Percentiles rank a stretch among this genome's conserved stretches.
These are phyloP conservation scores for Debaryomyces subglobosus DNA, from an alignment of 1,139 yeast genomes.

Conservation along the genomic window DNA sequence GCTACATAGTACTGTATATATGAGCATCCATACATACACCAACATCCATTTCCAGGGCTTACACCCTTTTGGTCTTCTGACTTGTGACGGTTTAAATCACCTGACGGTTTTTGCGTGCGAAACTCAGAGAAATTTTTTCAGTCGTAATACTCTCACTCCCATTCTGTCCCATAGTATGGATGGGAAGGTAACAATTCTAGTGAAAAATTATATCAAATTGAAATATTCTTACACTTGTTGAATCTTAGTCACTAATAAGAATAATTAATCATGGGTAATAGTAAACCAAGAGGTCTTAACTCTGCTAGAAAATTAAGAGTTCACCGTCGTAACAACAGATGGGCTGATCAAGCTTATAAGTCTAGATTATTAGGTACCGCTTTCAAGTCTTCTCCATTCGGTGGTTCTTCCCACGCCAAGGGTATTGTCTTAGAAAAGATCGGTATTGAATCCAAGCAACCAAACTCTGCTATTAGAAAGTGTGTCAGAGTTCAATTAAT, in stretches of 20 bases:
- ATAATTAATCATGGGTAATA: constrained; percentile 70
- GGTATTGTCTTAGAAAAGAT: constrained; percentile 99
- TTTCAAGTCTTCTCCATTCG: constrained; percentile 99
- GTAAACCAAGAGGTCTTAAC: constrained; percentile 98
- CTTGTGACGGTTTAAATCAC: background rate
- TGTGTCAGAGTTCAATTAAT: constrained; percentile 99
- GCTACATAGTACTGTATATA: background rate
- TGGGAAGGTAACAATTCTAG: background rate
- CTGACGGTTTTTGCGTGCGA: constrained; percentile 1
- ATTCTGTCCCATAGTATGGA: constrained; percentile 6
- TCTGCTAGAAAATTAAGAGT: constrained; percentile 99
- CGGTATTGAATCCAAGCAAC: constrained; percentile 99
- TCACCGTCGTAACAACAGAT: constrained; percentile 99
- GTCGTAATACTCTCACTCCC: constrained; percentile 1
- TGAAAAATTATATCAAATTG: constrained; percentile 5
- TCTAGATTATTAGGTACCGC: constrained; percentile 99
- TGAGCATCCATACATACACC: too few relatives aligned
- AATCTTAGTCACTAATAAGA: constrained; percentile 9
- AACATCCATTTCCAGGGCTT: background rate
- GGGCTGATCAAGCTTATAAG: constrained; percentile 99
- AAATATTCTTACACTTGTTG: constrained; percentile 9
- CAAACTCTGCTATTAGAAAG: constrained; percentile 99
- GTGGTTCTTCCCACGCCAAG: constrained; percentile 99
- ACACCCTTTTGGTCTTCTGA: background rate
- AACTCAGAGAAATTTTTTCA: constrained; percentile 5